Evolutionary conservation across 768 basidiomycete species (phyloP).

Genomic region (Clavulina sp.): DNA sequence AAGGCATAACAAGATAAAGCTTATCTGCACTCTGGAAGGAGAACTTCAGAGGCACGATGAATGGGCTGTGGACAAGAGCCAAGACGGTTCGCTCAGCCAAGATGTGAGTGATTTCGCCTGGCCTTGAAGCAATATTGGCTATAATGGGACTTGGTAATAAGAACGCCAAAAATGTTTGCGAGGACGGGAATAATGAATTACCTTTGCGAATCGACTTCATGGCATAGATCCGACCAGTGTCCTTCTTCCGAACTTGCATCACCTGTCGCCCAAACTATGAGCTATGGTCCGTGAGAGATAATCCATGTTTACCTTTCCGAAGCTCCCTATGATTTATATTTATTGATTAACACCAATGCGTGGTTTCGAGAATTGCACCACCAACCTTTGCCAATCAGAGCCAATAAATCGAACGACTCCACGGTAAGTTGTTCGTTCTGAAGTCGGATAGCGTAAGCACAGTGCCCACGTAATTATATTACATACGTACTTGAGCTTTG

Average conservation of each 20-base stretch:
- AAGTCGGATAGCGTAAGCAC: neutral
- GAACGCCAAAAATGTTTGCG: neutral
- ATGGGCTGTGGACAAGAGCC: conserved; percentile 93
- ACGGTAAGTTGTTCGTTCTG: conserved; percentile 67
- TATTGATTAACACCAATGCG: too few species aligned
- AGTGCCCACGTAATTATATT: neutral
- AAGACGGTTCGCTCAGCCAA: conserved; percentile 93
- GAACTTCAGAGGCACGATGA: conserved; percentile 98
- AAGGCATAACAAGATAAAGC: conserved; percentile 92
- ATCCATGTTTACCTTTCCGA: conserved; percentile 58
- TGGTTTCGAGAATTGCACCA: too few species aligned
- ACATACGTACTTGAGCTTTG: conserved; percentile 54
- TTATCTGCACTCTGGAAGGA: conserved; percentile 98
- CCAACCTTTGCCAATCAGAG: conserved; percentile 97
- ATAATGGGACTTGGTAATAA: neutral
- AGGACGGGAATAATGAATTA: neutral
- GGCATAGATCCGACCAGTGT: conserved; percentile 93
- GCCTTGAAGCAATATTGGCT: conserved; percentile 75
- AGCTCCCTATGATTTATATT: too few species aligned
- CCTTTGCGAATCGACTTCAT: conserved; percentile 97
- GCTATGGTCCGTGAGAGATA: neutral
- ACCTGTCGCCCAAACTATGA: conserved; percentile 17
- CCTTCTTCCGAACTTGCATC: conserved; percentile 99
- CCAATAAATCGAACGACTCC: conserved; percentile 89
- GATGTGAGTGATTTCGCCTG: conserved; percentile 96